Evolutionary conservation across 2,329 filamentous ascomycete genomes (phyloP).

Genomic region (Trematosphaeria pertusa): DNA sequence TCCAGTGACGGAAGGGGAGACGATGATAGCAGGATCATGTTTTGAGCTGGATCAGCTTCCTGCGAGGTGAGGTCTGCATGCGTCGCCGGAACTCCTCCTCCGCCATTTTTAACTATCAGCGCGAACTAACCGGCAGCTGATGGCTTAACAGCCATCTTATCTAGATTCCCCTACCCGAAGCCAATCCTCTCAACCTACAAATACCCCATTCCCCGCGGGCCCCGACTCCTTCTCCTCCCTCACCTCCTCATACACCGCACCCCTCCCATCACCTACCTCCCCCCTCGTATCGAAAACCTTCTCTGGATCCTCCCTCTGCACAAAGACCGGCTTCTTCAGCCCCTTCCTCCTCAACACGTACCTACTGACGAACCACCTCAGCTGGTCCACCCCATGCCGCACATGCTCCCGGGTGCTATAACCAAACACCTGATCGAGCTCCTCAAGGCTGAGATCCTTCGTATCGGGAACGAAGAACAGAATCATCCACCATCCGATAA

Average conservation of each 20-base stretch:
- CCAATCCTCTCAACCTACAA: too few species aligned
- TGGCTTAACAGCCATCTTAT: too few species aligned
- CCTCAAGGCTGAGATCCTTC: slow-evolving; percentile 24
- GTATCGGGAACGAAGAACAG: slow-evolving; percentile 28
- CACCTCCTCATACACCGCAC: too few species aligned
- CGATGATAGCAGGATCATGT: too few species aligned
- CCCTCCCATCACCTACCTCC: slow-evolving; percentile 15
- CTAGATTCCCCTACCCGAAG: too few species aligned
- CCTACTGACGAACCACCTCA: slow-evolving; percentile 19
- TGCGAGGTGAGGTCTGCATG: too few species aligned
- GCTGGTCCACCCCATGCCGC: slow-evolving; percentile 16
- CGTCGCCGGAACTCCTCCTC: too few species aligned
- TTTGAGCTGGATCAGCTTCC: too few species aligned
- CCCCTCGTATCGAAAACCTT: slow-evolving; percentile 12
- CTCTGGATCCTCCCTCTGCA: slow-evolving; percentile 20
- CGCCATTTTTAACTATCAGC: too few species aligned
- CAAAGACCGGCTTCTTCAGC: slow-evolving; percentile 18
- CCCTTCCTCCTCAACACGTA: slow-evolving; percentile 17
- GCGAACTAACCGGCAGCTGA: too few species aligned
- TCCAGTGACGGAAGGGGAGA: too few species aligned
- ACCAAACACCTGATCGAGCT: slow-evolving; percentile 26
- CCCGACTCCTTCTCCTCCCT: slow-evolving; percentile 17
- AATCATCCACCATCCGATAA: slow-evolving; percentile 24
- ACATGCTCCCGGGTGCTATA: slow-evolving; percentile 18
- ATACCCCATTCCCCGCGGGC: too few species aligned